Percentiles rank a stretch among this genome's conserved stretches.
Conservation (phyloP, 331 rosid species). For the Arachis monticola region DNA sequence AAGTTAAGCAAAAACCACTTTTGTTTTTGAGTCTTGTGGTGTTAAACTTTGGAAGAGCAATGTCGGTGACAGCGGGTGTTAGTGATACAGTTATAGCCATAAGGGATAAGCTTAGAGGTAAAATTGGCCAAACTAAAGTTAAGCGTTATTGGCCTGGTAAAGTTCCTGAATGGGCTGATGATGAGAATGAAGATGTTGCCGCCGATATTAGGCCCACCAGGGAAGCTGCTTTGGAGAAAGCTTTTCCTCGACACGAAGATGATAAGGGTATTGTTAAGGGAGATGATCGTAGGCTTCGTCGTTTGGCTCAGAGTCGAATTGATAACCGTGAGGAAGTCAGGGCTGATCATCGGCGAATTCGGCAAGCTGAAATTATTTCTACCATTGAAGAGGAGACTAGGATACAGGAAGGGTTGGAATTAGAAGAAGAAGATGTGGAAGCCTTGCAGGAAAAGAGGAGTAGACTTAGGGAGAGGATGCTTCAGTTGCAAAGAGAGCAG, state of each 20-base stretch:
- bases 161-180: slow-evolving; percentile 98
- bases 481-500: slow-evolving; percentile 70
- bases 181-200: slow-evolving; percentile 60
- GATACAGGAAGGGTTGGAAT: slow-evolving; percentile 86
- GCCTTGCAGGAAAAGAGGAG: slow-evolving; percentile 86
- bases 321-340: slow-evolving; percentile 93
- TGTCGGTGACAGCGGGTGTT: slow-evolving; percentile 98
- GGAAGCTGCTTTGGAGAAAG: slow-evolving; percentile 77
- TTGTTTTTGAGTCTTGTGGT: not conserved
- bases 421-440: slow-evolving; percentile 77
- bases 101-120: slow-evolving; percentile 92
- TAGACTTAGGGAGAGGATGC: slow-evolving; percentile 69
- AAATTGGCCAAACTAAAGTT: slow-evolving; percentile 92
- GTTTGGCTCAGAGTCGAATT: slow-evolving; percentile 77
- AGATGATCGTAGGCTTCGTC: slow-evolving; percentile 83
- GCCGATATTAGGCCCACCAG: slow-evolving; percentile 58
- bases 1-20: not conserved
- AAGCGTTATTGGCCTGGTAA: slow-evolving; percentile 97
- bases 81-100: slow-evolving; percentile 84
- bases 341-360: slow-evolving; percentile 89
- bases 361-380: slow-evolving; percentile 94
- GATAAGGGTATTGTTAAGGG: slow-evolving; percentile 57
- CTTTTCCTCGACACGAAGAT: slow-evolving; percentile 65
- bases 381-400: slow-evolving; percentile 86
- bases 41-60: slow-evolving; percentile 33